Base-by-base conservation (phyloP, 768 basidiomycete species). In the Strobilomyces dryophilus region DNA sequence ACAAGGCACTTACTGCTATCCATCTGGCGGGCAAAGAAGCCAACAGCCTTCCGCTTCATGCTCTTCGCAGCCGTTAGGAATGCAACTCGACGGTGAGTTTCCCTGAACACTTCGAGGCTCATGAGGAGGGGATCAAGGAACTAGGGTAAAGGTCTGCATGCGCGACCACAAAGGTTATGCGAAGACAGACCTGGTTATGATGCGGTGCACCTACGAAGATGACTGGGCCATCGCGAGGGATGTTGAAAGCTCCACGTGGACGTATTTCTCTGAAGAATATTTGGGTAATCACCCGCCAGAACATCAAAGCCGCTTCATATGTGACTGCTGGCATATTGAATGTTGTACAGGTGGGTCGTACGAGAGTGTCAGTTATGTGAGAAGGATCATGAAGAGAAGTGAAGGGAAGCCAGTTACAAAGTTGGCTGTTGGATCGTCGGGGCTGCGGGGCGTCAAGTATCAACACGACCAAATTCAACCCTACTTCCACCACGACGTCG, bases 221-320 rank as follows among this genome's bases (percentile, higher is more conserved):
- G 49, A 95, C 82, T 3, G 95, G 90, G 0, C 93, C 95, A 53
- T 90, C 81, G 52, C 79, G 79, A 24, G 95, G 95, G 54, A 98
- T 91, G 67, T 97, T 91, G 79, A 89, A 98, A 32, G 94, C 89
- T 47, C 95, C 92, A 69, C 95, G 78, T 4, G 94, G 91, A 53
- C 95, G 80, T 62, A 98, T 86, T 73, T 98, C 95, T 60, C 95
- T 78, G 76, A 98, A 98, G 79, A 98, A 98, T 61, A 98, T 85
- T 72, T 89, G 89, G 58, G 89, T 92, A 52, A 95, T 79, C 3
- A 79, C 75, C 52, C 87, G 75, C 91, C 90, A 95, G 72, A 95
- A 92, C 44, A 89, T 66, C 69, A 95, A 82, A 37, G 84, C 83
- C 26, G 82, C 75, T 65, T 93, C 88, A 66, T 93, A 94, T 60